phyloP scores from a whole-genome alignment of 2,329 filamentous ascomycete species.

The Penicillium oxalicum region DNA sequence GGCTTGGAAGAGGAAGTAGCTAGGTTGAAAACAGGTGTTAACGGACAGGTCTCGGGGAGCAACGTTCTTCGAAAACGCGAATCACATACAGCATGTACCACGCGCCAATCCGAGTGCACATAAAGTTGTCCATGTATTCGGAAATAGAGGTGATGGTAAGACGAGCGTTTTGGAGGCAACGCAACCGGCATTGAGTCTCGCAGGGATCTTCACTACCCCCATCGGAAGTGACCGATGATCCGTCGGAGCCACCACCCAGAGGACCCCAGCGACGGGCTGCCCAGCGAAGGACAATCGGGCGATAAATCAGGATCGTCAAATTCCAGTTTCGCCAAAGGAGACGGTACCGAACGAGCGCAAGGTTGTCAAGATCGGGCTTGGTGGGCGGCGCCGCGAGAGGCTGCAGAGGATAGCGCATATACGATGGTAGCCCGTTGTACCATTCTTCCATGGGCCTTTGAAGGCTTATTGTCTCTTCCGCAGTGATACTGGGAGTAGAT shows the following conservation, averaged over 20 bases:
- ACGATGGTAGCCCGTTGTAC: slow-evolving; percentile 37
- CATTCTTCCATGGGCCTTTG: slow-evolving; percentile 41
- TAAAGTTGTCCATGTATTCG: slow-evolving; percentile 37
- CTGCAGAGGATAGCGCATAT: slow-evolving; percentile 31
- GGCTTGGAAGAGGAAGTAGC: slow-evolving; percentile 44
- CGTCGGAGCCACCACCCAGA: slow-evolving; percentile 12
- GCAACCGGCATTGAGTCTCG: slow-evolving; percentile 34
- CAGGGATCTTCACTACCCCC: slow-evolving; percentile 29
- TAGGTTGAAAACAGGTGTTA: slow-evolving; percentile 6
- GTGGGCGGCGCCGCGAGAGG: slow-evolving; percentile 19
- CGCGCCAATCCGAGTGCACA: slow-evolving; percentile 37
- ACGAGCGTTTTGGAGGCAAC: slow-evolving; percentile 38
- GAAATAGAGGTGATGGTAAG: slow-evolving; percentile 39
- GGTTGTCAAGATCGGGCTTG: slow-evolving; percentile 30
- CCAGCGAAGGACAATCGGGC: slow-evolving; percentile 40
- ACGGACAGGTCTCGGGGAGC: background rate
- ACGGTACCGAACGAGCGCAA: slow-evolving; percentile 36
- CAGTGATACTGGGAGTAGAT: slow-evolving; percentile 37
- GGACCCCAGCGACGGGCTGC: slow-evolving; percentile 33
- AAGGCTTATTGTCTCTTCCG: slow-evolving; percentile 38
- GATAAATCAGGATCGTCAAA: slow-evolving; percentile 40
- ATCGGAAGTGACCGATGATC: slow-evolving; percentile 17
- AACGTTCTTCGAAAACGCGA: background rate
- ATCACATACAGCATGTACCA: slow-evolving; percentile 41
- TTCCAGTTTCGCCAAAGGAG: slow-evolving; percentile 42